Base-by-base conservation (phyloP, 2,329 filamentous ascomycete genomes). In the Fusarium succisae region DNA sequence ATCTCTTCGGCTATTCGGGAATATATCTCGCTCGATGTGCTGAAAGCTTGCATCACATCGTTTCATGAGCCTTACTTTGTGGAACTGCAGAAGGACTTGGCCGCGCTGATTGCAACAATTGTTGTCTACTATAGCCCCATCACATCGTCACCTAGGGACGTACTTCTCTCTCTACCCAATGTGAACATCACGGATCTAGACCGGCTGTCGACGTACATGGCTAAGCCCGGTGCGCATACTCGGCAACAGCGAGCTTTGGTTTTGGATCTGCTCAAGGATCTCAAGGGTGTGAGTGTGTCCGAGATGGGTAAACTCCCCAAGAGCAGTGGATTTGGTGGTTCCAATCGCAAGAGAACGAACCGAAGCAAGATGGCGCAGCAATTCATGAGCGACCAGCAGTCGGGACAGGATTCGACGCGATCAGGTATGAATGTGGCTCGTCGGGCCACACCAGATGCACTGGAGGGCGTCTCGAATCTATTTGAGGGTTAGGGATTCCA, bases 51-150 rank as follows among this genome's bases (percentile, higher is more conserved):
- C 78, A 94, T 98, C 80, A 94, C 92, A 4, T 97, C 94, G 5
- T 90, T 99, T 57, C 94, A 98, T 83, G 96, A 99, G 76, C 92
- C 94, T 0, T 98, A 98, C 82, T 99, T 98, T 82, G 95, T 98
- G 39, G 96, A 99, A 76, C 90, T 97, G 71, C 96, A 99, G 79
- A 96, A 95, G 80, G 95, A 99, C 58, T 88, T 99, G 28, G 96
- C 95, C 2, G 90, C 91, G 28, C 87, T 98, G 43, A 98, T 99
- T 70, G 95, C 95, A 0, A 90, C 92, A 8, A 96, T 98, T 70
- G 87, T 98, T 77, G 88, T 92, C 14, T 89, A 93, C 70, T 98
- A 98, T 80, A 90, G 90, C 18, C 86, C 89, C 1, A 82, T 89
- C 38, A 95, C 92, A 13, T 79, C 86, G 12, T 96, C 93, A 2